phyloP scores from a whole-genome alignment of 1,284 basidiomycete genomes.

The Cutaneotrichosporon curvatum region DNA sequence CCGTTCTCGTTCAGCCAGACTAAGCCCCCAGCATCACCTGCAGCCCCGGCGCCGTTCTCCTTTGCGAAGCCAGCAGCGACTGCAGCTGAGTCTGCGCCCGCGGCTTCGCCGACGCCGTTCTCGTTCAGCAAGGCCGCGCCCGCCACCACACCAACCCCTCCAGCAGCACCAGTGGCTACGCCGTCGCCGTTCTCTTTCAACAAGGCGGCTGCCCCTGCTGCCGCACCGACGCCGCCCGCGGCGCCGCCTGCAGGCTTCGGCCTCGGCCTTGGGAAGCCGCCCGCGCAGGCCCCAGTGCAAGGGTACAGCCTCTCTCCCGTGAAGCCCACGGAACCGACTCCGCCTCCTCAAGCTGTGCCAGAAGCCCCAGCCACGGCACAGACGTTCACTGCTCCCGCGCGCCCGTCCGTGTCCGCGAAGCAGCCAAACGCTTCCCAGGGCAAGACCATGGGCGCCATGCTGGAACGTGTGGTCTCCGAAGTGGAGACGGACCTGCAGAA shows the following conservation, averaged over 20 bases:
- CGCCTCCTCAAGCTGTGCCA: not conserved
- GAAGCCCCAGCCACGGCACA: not conserved
- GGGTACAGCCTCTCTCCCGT: slow-evolving; percentile 2
- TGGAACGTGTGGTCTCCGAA: slow-evolving; percentile 41
- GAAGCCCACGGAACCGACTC: not conserved
- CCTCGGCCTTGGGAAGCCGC: no score
- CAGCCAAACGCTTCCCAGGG: slow-evolving; percentile 17
- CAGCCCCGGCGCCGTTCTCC: slow-evolving; percentile 10
- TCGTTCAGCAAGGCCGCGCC: slow-evolving; percentile 7
- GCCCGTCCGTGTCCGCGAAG: slow-evolving; percentile 29
- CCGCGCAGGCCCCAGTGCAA: slow-evolving; percentile 6
- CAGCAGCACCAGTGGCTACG: not conserved
- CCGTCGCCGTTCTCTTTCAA: no score
- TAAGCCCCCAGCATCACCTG: slow-evolving; percentile 2
- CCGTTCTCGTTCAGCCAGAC: slow-evolving; percentile 1
- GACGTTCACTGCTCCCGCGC: slow-evolving; percentile 22
- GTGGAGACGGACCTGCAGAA: slow-evolving; percentile 38
- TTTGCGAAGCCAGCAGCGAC: slow-evolving; percentile 14
- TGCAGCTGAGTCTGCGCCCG: not conserved
- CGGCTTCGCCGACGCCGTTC: not conserved
- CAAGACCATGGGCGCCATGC: slow-evolving; percentile 24
- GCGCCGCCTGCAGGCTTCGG: no score
- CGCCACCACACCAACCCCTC: not conserved
- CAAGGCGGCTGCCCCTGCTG: no score
- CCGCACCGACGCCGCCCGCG: no score